A percentile compares a stretch with the other conserved stretches of the same genome.
Conservation (phyloP, 1,284 basidiomycete species). For the Microbotryum intermedium region DNA sequence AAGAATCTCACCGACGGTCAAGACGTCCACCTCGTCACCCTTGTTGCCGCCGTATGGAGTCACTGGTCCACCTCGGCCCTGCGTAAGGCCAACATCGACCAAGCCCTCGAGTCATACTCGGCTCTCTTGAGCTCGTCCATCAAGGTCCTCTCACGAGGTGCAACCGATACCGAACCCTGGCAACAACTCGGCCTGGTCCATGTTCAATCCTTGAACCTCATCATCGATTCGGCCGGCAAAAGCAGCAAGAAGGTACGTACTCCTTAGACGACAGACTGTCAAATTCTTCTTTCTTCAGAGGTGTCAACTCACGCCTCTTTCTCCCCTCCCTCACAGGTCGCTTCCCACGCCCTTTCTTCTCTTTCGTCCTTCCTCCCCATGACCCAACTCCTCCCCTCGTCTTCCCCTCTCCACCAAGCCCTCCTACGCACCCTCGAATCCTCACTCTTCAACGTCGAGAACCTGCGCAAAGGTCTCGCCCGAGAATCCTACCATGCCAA, state of each 20-base stretch:
- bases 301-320: not conserved
- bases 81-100: conserved; percentile 24
- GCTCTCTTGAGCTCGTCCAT: conserved; percentile 13
- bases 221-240: conserved; percentile 18
- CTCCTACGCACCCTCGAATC: conserved; percentile 20
- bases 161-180: conserved; percentile 4
- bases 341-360: conserved; percentile 15
- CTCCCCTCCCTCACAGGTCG: conserved; percentile 2
- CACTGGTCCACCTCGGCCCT: conserved; percentile 5
- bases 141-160: not conserved
- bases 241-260: conserved; percentile 23
- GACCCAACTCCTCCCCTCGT: not conserved
- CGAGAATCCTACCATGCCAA: conserved; percentile 20
- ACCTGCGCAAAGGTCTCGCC: conserved; percentile 24
- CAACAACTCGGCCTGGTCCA: conserved; percentile 10
- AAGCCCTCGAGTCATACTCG: conserved; percentile 18
- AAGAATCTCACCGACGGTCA: not conserved
- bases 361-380: conserved; percentile 20
- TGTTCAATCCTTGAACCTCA: conserved; percentile 9
- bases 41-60: conserved; percentile 5
- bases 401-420: not conserved
- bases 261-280: not conserved
- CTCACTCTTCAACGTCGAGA: conserved; percentile 28
- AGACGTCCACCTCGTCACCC: not conserved
- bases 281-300: not conserved